Base-by-base conservation (phyloP, 1,284 basidiomycete genomes). In the Rugosomyces carneus region DNA sequence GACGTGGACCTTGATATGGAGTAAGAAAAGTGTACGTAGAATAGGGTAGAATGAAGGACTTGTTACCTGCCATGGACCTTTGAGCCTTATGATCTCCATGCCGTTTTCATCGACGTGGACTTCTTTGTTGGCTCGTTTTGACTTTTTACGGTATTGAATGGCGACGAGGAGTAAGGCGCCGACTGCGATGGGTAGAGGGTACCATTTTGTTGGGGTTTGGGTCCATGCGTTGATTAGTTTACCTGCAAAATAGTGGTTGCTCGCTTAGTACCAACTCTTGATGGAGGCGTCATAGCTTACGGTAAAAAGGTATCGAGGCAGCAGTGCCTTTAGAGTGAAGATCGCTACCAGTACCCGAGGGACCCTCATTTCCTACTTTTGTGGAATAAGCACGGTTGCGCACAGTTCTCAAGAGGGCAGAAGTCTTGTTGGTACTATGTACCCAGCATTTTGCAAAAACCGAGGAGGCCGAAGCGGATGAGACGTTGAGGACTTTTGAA, bases 171-270 rank as follows among this genome's bases (percentile, higher is more conserved):
- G 75, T 21, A 94, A 75, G 1, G 90, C 93, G 32, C 93, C 93
- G 26, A 96, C 84, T 11, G 91, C 89, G 49, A 97, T 71, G 11
- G 95, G 95, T 37, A 99, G 80, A 7, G 95, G 94, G 57, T 93
- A 94, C 95, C 95, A 99, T 65, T 84, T 89, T 42, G 89, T 92
- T 1, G 90, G 92, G 0, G 94, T 96, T 54, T 84, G 75, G 2
- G 75, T 81, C 93, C 93, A 96, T 19, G 91, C 92, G 52, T 80
- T 69, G 19, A 79, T 59, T n/a, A 81, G 55, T 60, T 69, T 75
- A 16, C 71, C 78, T 34, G 37, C 4, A 16, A 19, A 23, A 21
- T 31, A 34, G 2, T 38, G 24, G 27, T 38, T 38, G 37, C 9
- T 46, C 45, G 42, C n/a, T 42, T 47, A 31, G 18, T 29, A 26